Evolutionary conservation across 495 filamentous ascomycete genomes (phyloP).

Genomic region (Penicillium taxi): DNA sequence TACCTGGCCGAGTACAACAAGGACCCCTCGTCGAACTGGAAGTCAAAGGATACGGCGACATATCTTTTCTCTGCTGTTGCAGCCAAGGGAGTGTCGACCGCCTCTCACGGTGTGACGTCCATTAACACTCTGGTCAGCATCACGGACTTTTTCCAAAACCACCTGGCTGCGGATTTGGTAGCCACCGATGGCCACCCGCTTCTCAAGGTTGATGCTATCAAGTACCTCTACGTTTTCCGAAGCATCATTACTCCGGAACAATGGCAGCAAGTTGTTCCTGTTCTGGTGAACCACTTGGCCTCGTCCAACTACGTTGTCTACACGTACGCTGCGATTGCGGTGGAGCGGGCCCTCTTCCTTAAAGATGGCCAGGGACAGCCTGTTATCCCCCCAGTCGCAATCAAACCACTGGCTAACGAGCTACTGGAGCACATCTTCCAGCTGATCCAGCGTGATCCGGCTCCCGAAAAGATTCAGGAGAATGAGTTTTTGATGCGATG

Average conservation of each 20-base stretch:
- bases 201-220: constrained; percentile 94
- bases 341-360: constrained; percentile 81
- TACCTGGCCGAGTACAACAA: constrained; percentile 62
- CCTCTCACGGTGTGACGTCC: constrained; percentile 78
- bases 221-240: constrained; percentile 91
- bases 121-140: constrained; percentile 79
- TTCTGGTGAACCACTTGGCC: constrained; percentile 80
- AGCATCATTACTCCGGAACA: constrained; percentile 79
- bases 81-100: constrained; percentile 77
- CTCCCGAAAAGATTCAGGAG: constrained; percentile 90
- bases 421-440: constrained; percentile 87
- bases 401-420: constrained; percentile 73
- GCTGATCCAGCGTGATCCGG: constrained; percentile 70
- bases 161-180: constrained; percentile 78
- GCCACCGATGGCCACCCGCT: constrained; percentile 63
- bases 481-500: constrained; percentile 99
- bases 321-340: constrained; percentile 90
- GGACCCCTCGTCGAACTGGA: constrained; percentile 72
- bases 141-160: constrained; percentile 82
- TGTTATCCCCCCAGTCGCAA: constrained; percentile 62
- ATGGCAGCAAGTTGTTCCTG: constrained; percentile 80
- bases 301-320: constrained; percentile 91
- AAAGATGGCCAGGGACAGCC: constrained; percentile 63
- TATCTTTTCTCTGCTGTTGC: constrained; percentile 93
- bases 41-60: constrained; percentile 91